phyloP scores from a whole-genome alignment of 106 monocot species.

The Gastrodia elata region DNA sequence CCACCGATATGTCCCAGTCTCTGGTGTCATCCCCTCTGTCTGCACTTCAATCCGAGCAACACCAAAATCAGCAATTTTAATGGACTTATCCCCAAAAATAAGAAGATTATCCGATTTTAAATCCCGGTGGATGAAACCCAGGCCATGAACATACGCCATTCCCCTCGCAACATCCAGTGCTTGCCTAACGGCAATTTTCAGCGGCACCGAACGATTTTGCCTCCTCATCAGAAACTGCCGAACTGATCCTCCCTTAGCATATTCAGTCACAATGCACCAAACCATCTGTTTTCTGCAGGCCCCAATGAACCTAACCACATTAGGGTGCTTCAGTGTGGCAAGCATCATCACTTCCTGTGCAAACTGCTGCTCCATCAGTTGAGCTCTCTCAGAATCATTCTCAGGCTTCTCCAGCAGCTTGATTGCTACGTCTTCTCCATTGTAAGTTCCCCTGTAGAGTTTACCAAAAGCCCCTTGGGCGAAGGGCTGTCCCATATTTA shows the following conservation, averaged over 20 bases:
- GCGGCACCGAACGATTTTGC: slow-evolving; percentile 23
- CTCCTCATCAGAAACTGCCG: slow-evolving; percentile 32
- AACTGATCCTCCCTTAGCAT: slow-evolving; percentile 42
- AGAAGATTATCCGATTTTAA: slow-evolving; percentile 37
- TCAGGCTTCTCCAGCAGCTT: slow-evolving; percentile 39
- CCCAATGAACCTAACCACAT: slow-evolving; percentile 37
- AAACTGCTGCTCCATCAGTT: slow-evolving; percentile 44
- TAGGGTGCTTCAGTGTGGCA: slow-evolving; percentile 31
- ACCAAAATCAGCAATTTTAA: slow-evolving; percentile 41
- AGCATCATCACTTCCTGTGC: slow-evolving; percentile 43
- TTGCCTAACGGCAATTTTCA: slow-evolving; percentile 31
- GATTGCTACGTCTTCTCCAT: slow-evolving; percentile 39
- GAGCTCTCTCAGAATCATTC: slow-evolving; percentile 31
- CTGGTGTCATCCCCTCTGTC: slow-evolving; percentile 47
- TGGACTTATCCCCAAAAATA: slow-evolving; percentile 25
- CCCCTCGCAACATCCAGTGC: slow-evolving; percentile 34
- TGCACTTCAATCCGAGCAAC: slow-evolving; percentile 39
- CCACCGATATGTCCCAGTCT: slow-evolving; percentile 49
- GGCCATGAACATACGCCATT: slow-evolving; percentile 31
- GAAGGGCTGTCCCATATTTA: slow-evolving; percentile 27
- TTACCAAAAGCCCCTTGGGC: slow-evolving; percentile 41
- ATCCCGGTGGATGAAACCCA: slow-evolving; percentile 37
- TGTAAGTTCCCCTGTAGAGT: slow-evolving; percentile 35
- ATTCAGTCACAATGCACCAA: slow-evolving; percentile 47
- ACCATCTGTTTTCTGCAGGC: slow-evolving; percentile 36